Evolutionary conservation across 139 green algal species (phyloP).

Genomic region (Dunaliella sp.): DNA sequence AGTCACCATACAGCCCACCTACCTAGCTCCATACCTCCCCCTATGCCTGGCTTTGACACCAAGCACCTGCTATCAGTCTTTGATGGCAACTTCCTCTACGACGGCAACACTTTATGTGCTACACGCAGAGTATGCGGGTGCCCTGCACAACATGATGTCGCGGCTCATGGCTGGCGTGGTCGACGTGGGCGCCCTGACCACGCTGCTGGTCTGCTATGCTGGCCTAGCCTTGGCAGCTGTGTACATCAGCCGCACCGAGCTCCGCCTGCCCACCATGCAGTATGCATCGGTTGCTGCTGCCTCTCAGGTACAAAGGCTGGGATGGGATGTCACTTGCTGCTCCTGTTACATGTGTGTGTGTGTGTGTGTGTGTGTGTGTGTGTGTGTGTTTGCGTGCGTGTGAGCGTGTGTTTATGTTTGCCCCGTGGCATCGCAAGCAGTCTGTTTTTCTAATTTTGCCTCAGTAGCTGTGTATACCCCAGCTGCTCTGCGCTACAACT

Average conservation of each 20-base stretch:
- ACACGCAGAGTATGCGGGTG: slow-evolving; percentile 46
- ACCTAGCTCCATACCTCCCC: no score
- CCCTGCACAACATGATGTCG: slow-evolving; percentile 37
- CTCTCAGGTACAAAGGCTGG: background rate
- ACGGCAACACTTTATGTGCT: background rate
- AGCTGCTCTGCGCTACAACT: no score
- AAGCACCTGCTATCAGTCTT: background rate
- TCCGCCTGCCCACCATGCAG: slow-evolving; percentile 54
- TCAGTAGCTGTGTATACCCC: no score
- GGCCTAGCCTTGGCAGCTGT: slow-evolving; percentile 43
- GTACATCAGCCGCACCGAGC: slow-evolving; percentile 39
- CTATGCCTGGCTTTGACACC: background rate
- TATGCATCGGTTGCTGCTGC: slow-evolving; percentile 40
- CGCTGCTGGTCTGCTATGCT: slow-evolving; percentile 38
- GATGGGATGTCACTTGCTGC: no score
- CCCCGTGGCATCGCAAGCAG: no score
- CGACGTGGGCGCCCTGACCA: slow-evolving; percentile 4
- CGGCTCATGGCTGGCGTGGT: slow-evolving; percentile 29
- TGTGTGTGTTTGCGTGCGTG: no score
- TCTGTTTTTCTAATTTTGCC: no score
- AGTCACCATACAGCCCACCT: no score
- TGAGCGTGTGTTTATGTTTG: no score
- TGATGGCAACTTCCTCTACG: no score
- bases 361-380: no score
- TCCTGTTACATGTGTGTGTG: no score